Evolutionary conservation across 345 rosid species (phyloP), one percentile per base, ranked within the genome.

Genomic region (Ceriops tagal): DNA sequence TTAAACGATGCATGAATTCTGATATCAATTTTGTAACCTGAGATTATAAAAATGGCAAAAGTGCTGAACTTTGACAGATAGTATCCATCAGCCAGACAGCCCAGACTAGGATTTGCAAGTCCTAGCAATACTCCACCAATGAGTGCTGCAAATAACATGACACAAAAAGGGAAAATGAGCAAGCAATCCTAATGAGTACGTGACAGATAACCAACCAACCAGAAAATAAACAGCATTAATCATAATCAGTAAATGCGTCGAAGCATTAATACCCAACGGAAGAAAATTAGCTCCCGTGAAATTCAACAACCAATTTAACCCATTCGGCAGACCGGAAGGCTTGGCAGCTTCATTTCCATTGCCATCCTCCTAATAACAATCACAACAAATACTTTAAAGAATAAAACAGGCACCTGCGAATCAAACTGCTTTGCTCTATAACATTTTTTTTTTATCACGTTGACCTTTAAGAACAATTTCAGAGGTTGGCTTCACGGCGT

Each of bases 61-160:
- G 98, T 84, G 79, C 92, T 85, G 74, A 91, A 71, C 72, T 86
- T 93, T 35, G 98, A 85, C 57, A 93, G 68, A 76, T 78, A 81
- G 73, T 75, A 89, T 80, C 75, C 88, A 78, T 89, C 87, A 1
- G 96, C 98, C 71, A 93, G 80, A 78, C 97, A 89, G 39, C 98
- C 98, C 68, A 84, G 91, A 72, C 71, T 71, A 31, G 98, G 97
- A 77, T 88, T 89, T 77, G 88, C 96, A 83, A 91, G 87, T 16
- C 98, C 98, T 51, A 86, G 59, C 5, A 79, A 82, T 58, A 93
- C 96, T 79, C 96, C 97, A 69, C 89, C 79, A 18, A 89, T 71
- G 76, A 93, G 96, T 79, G 92, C 98, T 93, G 86, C 64, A 76
- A 62, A 73, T 56, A 9, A 39, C 30, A 53, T 24, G 9, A 6